A percentile compares a stretch with the other conserved stretches of the same genome.
Conservation (phyloP, 257 asterid species). For the Plantago elongata region DNA sequence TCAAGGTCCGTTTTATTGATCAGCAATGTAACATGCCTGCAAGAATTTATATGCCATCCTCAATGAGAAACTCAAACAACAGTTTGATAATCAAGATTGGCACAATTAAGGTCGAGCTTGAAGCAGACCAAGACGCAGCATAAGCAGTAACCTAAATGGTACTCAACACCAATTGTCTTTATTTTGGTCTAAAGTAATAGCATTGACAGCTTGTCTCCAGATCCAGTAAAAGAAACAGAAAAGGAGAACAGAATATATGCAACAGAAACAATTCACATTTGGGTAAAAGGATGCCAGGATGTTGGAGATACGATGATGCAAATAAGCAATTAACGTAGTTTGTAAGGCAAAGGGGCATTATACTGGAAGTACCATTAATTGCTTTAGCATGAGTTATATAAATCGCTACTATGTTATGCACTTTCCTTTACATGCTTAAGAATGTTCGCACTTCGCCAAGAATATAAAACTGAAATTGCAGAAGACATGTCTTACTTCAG, state of each 20-base stretch:
- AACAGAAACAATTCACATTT: too few relatives aligned
- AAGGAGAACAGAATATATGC: too few relatives aligned
- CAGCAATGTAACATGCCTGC: slow-evolving; percentile 77
- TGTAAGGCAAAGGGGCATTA: slow-evolving; percentile 4
- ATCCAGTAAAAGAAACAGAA: too few relatives aligned
- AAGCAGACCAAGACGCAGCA: slow-evolving; percentile 8
- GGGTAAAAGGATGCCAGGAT: too few relatives aligned
- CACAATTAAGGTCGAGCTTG: slow-evolving; percentile 9
- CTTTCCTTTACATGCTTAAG: slow-evolving; percentile 12
- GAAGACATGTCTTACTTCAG: slow-evolving; percentile 56
- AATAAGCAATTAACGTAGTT: not conserved
- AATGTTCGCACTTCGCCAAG: slow-evolving; percentile 13
- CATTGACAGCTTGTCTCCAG: too few relatives aligned
- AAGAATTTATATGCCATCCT: slow-evolving; percentile 23
- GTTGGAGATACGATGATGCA: not conserved
- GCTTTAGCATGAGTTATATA: slow-evolving; percentile 2
- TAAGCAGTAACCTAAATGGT: slow-evolving; percentile 1
- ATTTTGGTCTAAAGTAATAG: too few relatives aligned
- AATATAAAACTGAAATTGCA: slow-evolving; percentile 17
- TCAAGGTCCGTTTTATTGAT: slow-evolving; percentile 78
- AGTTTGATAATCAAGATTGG: slow-evolving; percentile 10
- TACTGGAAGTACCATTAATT: not conserved
- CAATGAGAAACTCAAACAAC: slow-evolving; percentile 24
- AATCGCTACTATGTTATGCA: not conserved
- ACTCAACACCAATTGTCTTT: not conserved